Evolutionary conservation across 2,329 filamentous ascomycete genomes (phyloP), one percentile per base, ranked within the genome.

Genomic region (Dothistroma pini): DNA sequence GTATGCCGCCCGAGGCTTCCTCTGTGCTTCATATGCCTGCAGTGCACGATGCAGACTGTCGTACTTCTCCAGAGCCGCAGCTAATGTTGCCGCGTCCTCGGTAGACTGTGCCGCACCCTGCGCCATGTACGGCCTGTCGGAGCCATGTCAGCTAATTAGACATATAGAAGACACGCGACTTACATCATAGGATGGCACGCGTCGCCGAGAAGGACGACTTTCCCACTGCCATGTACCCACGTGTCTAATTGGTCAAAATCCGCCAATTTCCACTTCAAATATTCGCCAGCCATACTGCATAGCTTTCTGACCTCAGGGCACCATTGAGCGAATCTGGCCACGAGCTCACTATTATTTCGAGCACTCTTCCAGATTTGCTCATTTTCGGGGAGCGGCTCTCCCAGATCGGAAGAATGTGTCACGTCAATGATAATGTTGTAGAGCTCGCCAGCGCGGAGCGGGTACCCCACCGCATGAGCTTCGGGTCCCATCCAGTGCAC

Each of bases 91-190:
- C 1, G 83, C 86, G 67, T 89, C 87, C 71, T 89, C 87, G 54
- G 88, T 85, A 9, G 86, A 85, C 78, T 87, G 86, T 9, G 86
- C 86, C 11, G 87, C 86, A 41, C 87, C 87, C 74, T 89, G 86
- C 50, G 83, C 85, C 4, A 88, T 79, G 68, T 89, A 86, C 0
- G 86, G 87, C 14, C 22, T 34, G n/a, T 1, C n/a, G 4, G 4
- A 7, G 14, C 16, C 7, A n/a, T 44, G 38, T 35, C 6, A 55
- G 25, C 21, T 6, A 21, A 29, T 34, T n/a, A 9, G 16, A 22
- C 8, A 14, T 25, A 4, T 21, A 19, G 25, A n/a, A 22, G n/a
- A 38, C 22, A 21, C n/a, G 14, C 32, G 38, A 38, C 19, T 14
- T 1, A 54, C 53, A 89, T 81, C 21, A 86, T 89, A 1, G 86